Conservation (phyloP, 371 early-diverging fungal genomes). For the Nosema muscidifuracis region DNA sequence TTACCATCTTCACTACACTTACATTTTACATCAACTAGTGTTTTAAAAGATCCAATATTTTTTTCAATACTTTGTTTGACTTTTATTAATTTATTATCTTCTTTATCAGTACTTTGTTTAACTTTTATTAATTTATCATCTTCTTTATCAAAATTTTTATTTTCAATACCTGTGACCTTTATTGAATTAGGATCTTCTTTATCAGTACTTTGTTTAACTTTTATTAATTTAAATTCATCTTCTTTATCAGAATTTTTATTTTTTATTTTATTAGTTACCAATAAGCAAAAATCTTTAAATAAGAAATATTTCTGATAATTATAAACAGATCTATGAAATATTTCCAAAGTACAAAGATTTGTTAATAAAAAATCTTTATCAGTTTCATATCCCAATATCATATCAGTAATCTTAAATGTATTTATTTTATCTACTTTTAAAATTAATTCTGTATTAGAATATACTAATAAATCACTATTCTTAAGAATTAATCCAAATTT, state of each 20-base stretch:
- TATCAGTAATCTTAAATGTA: slow-evolving; percentile 27
- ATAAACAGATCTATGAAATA: neutral
- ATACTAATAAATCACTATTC: slow-evolving; percentile 28
- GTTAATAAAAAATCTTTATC: slow-evolving; percentile 16
- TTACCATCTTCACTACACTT: neutral
- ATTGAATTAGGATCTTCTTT: slow-evolving; percentile 2
- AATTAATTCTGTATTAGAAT: slow-evolving; percentile 2
- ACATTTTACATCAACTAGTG: neutral
- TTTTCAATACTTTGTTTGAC: neutral
- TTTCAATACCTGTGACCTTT: too few relatives aligned
- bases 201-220: neutral
- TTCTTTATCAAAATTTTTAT: neutral
- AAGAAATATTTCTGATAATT: neutral
- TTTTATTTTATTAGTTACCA: slow-evolving; percentile 14
- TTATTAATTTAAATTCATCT: slow-evolving; percentile 2
- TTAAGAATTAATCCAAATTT: slow-evolving; percentile 21
- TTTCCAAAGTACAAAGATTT: neutral
- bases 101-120: neutral
- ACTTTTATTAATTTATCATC: slow-evolving; percentile 9
- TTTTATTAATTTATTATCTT: slow-evolving; percentile 6
- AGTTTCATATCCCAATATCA: slow-evolving; percentile 39
- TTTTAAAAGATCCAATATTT: neutral
- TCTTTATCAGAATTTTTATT: slow-evolving; percentile 1
- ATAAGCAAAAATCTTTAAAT: slow-evolving; percentile 8
- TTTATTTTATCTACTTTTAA: slow-evolving; percentile 21